phyloP scores from a whole-genome alignment of 2,329 filamentous ascomycete species.

The Lomentospora prolificans region DNA sequence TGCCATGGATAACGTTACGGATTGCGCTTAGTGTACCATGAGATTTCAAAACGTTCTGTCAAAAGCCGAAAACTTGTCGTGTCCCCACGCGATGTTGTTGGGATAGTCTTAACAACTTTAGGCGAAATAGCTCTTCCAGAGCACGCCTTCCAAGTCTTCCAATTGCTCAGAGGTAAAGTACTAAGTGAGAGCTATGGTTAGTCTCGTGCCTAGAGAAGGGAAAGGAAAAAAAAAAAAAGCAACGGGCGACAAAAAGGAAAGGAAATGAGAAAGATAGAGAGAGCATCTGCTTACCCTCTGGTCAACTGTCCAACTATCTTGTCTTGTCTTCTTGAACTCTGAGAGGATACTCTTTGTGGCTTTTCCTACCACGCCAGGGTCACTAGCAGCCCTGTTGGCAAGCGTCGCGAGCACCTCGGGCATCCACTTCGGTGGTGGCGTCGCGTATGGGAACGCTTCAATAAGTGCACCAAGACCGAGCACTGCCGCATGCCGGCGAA shows the following conservation, averaged over 20 bases:
- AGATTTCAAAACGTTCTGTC: too few relatives aligned
- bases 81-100: too few relatives aligned
- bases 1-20: too few relatives aligned
- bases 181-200: slow-evolving; percentile 26
- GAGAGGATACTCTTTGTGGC: slow-evolving; percentile 89
- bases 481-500: slow-evolving; percentile 81
- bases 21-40: too few relatives aligned
- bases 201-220: background rate
- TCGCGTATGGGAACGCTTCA: slow-evolving; percentile 92
- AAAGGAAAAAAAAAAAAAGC: slow-evolving; percentile 16
- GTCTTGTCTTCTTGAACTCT: slow-evolving; percentile 98
- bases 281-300: slow-evolving; percentile 65
- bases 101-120: too few relatives aligned
- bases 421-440: slow-evolving; percentile 87
- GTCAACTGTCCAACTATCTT: slow-evolving; percentile 97
- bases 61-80: too few relatives aligned
- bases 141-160: slow-evolving; percentile 87
- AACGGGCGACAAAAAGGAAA: background rate
- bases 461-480: slow-evolving; percentile 83
- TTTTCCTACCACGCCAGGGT: slow-evolving; percentile 87
- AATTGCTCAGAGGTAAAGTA: slow-evolving; percentile 86
- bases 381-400: slow-evolving; percentile 74
- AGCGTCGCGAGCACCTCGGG: slow-evolving; percentile 81
- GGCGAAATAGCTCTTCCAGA: slow-evolving; percentile 99
- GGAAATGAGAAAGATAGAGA: background rate